These are phyloP conservation scores for Xylaria sp. DNA, from an alignment of 2,329 filamentous ascomycete genomes.

Conservation along the genomic window DNA sequence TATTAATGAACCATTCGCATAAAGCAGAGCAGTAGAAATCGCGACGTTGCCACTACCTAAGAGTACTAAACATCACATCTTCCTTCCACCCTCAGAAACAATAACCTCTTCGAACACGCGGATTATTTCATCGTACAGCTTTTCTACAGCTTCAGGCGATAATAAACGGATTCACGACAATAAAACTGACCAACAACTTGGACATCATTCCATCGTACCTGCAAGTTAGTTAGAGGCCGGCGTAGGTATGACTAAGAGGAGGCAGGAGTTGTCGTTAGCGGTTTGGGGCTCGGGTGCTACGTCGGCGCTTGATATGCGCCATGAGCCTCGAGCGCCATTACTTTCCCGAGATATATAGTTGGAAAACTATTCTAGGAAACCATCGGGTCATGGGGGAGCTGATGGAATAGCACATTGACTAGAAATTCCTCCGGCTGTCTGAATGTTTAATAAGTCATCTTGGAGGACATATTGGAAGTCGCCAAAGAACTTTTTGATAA, in stretches of 20 bases:
- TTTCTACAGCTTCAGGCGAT: slow-evolving; percentile 3
- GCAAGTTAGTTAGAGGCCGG: slow-evolving; percentile 11
- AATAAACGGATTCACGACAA: slow-evolving; percentile 19
- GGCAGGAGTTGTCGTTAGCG: slow-evolving; percentile 27
- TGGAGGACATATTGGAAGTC: slow-evolving; percentile 34
- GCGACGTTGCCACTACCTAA: no score
- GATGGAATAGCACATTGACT: slow-evolving; percentile 30
- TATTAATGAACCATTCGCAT: no score
- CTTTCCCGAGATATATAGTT: slow-evolving; percentile 31
- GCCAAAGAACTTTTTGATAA: slow-evolving; percentile 42
- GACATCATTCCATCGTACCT: slow-evolving; percentile 38
- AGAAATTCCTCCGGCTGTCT: slow-evolving; percentile 25
- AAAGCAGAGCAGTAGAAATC: no score
- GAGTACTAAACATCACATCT: background rate
- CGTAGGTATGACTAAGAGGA: slow-evolving; percentile 36
- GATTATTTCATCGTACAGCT: no score
- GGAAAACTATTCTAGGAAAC: slow-evolving; percentile 40
- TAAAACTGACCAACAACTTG: slow-evolving; percentile 43
- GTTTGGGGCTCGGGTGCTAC: slow-evolving; percentile 16
- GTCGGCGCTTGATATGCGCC: slow-evolving; percentile 32
- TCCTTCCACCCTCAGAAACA: background rate
- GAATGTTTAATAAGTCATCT: slow-evolving; percentile 33
- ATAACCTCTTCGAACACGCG: background rate
- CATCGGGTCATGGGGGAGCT: slow-evolving; percentile 32
- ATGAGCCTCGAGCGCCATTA: slow-evolving; percentile 38